phyloP scores from a whole-genome alignment of 257 asterid species.

The Vinca minor region DNA sequence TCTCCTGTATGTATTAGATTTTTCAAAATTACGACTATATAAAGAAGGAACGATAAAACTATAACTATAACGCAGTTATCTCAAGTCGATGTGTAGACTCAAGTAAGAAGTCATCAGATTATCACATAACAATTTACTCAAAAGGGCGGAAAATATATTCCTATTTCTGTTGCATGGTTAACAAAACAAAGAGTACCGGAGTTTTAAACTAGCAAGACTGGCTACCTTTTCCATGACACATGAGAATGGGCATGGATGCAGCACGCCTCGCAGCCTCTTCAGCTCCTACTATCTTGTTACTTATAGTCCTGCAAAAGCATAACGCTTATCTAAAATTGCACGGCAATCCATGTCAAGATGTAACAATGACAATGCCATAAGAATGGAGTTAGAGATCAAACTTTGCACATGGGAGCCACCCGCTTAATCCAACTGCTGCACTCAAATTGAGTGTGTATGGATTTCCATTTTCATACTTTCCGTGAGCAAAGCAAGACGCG shows the following conservation, averaged over 20 bases:
- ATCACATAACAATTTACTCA: too few relatives aligned
- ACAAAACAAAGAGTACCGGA: too few relatives aligned
- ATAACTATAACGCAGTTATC: too few relatives aligned
- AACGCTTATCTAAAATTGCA: not conserved
- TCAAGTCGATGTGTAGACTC: too few relatives aligned
- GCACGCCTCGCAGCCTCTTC: conserved; percentile 58
- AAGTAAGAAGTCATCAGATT: too few relatives aligned
- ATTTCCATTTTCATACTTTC: too few relatives aligned
- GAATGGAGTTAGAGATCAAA: conserved; percentile 27
- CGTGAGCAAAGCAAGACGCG: conserved; percentile 61
- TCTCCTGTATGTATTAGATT: conserved; percentile 78
- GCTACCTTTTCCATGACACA: conserved; percentile 89
- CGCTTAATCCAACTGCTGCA: conserved; percentile 77
- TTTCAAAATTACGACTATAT: too few relatives aligned
- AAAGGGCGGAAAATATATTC: too few relatives aligned
- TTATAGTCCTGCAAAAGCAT: conserved; percentile 40
- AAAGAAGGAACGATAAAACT: too few relatives aligned
- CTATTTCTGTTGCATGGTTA: too few relatives aligned
- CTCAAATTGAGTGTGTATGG: conserved; percentile 54
- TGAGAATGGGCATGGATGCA: conserved; percentile 68
- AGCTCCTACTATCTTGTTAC: conserved; percentile 43
- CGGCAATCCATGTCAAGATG: conserved; percentile 8
- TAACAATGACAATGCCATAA: not conserved
- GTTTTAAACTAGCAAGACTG: too few relatives aligned
- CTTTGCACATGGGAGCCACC: conserved; percentile 94